Percentiles rank a stretch among this genome's conserved stretches.
Conservation (phyloP, 192 early-diverging fungal species). For the Helicostylum pulchrum region DNA sequence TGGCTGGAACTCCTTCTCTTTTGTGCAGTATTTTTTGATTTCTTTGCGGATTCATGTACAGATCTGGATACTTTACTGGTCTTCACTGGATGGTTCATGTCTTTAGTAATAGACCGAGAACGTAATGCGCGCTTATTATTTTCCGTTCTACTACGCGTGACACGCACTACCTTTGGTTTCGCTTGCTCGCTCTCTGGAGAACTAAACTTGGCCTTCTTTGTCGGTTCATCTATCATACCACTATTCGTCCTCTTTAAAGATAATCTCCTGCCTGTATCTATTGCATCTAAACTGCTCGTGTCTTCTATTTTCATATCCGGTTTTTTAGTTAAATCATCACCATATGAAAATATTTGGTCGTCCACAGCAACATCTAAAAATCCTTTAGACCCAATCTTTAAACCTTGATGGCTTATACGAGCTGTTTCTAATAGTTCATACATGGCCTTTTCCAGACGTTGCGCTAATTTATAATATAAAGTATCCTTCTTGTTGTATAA, state of each 20-base stretch:
- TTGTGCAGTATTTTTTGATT: no score
- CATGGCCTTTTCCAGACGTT: conserved; percentile 44
- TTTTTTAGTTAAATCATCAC: neutral
- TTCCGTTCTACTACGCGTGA: neutral
- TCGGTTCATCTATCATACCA: neutral
- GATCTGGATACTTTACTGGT: neutral
- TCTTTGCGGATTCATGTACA: no score
- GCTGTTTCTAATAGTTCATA: conserved; percentile 41
- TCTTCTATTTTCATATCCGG: neutral
- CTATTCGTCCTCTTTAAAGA: neutral
- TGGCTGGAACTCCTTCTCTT: no score
- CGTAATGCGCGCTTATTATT: neutral
- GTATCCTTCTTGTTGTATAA: conserved; percentile 75
- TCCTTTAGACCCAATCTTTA: conserved; percentile 38
- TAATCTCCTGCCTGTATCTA: no score
- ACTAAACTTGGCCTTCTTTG: neutral
- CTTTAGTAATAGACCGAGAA: neutral
- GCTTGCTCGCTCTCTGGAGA: neutral
- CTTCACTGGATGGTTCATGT: neutral
- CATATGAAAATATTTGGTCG: conserved; percentile 51
- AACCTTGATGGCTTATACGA: conserved; percentile 38
- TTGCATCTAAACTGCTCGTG: neutral
- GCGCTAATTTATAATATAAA: conserved; percentile 63
- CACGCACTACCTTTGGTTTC: neutral
- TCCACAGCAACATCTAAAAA: conserved; percentile 43